Base-by-base conservation (phyloP, 1,284 basidiomycete genomes). In the Marasmius sp. region DNA sequence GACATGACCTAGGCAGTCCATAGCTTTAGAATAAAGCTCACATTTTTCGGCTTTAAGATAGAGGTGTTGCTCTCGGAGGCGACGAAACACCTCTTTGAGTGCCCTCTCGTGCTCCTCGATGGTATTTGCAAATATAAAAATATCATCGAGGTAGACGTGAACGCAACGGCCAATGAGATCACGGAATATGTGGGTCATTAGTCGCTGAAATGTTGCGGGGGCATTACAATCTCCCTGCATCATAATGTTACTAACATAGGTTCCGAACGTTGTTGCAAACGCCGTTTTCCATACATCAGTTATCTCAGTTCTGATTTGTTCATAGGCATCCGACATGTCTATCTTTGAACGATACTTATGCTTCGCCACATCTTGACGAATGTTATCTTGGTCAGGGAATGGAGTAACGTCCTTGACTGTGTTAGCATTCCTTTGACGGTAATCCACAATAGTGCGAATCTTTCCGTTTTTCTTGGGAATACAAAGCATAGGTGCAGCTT, bases 1-100 rank as follows among this genome's bases (percentile, higher is more conserved):
- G 0, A 72, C 59, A 56, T 75, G 70, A 1, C 75, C 72, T 0
- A 76, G 65, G 57, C 73, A 74, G 20, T 75, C 69, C 2, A 77
- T 52, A 20, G 61, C 54, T 1, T 65, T 57, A 0, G 70, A 59
- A 57, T 76, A 77, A 3, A 79, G 60, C 14, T 75, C 64, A 18
- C 69, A 72, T 64, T 78, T 79, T 50, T 68, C 64, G 6, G 58
- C 62, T 36, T 67, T 71, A 14, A 66, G 67, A 60, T 66, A 75
- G 4, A 74, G 6, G 27, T 5, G 54, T 65, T n/a, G 27, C 4
- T 59, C 22, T 0, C 65, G 48, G 0, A 77, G 62, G 6, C 64
- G 61, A 0, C 65, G 39, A 8, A 75, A 63, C 3, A 74, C 68
- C 9, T 64, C 38, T 38, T 48, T 18, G 11, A 60, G 36, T n/a